phyloP scores from a whole-genome alignment of 352 stramenopile species.

The Elongisporangium senticosum region DNA sequence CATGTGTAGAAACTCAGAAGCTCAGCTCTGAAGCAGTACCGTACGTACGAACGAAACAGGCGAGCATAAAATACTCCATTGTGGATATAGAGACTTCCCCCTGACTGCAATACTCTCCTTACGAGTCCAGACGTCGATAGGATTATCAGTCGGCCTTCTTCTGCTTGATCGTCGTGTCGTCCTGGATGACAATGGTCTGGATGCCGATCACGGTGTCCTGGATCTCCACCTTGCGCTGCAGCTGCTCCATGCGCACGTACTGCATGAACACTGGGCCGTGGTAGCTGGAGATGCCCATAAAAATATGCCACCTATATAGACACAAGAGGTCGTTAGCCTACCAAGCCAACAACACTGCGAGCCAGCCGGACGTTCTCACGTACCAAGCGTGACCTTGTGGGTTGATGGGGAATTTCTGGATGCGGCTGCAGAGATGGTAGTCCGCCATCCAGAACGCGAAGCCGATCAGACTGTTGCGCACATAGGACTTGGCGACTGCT shows the following conservation, averaged over 20 bases:
- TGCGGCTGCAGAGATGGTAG: conserved; percentile 69
- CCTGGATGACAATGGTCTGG: conserved; percentile 57
- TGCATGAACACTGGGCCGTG: conserved; percentile 83
- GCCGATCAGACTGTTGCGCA: conserved; percentile 61
- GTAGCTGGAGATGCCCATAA: conserved; percentile 77
- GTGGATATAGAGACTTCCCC: too few species aligned
- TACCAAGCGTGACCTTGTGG: conserved; percentile 77
- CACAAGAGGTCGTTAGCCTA: neutral
- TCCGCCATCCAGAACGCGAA: conserved; percentile 74
- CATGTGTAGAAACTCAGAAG: neutral
- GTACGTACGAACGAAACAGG: neutral
- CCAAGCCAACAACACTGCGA: neutral
- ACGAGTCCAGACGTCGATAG: too few species aligned
- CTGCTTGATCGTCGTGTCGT: conserved; percentile 6
- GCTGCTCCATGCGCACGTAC: conserved; percentile 76
- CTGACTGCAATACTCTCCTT: neutral
- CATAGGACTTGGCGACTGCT: conserved; percentile 55
- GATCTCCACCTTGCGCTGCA: conserved; percentile 57
- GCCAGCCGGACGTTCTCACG: neutral
- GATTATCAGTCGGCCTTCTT: conserved; percentile 13
- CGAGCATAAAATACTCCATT: too few species aligned
- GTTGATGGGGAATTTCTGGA: conserved; percentile 59
- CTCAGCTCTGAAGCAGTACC: neutral
- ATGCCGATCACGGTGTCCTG: conserved; percentile 48
- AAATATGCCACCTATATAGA: conserved; percentile 60